Percentiles rank a stretch among this genome's conserved stretches.
These are phyloP conservation scores for Lasiosphaeria hispida DNA, from an alignment of 495 filamentous ascomycete genomes.

Conservation along the genomic window DNA sequence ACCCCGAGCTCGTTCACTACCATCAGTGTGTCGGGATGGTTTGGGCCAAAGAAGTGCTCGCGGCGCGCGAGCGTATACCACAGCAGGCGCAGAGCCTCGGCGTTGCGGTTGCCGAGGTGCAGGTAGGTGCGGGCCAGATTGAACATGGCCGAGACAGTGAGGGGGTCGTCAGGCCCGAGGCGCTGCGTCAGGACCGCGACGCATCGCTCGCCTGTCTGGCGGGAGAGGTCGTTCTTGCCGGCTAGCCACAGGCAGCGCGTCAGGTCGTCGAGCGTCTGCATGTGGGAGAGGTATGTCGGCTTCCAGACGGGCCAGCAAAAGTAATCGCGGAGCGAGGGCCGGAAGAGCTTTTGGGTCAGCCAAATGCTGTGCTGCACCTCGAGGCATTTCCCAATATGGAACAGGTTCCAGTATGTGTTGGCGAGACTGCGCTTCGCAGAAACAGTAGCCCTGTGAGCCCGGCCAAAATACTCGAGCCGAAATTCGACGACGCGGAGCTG, in stretches of 20 bases:
- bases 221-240: slow-evolving; percentile 6
- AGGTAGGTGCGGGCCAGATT: slow-evolving; percentile 6
- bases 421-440: slow-evolving; percentile 2
- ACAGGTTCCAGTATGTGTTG: slow-evolving; percentile 9
- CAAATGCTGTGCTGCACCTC: slow-evolving; percentile 5
- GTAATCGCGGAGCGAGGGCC: slow-evolving; percentile 6
- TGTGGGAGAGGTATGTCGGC: slow-evolving; percentile 5
- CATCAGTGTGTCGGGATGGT: slow-evolving; percentile 7
- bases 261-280: slow-evolving; percentile 9
- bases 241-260: slow-evolving; percentile 8
- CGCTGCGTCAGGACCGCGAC: slow-evolving; percentile 2
- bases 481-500: slow-evolving; percentile 8
- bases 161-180: slow-evolving; percentile 3
- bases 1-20: slow-evolving; percentile 4
- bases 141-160: slow-evolving; percentile 9
- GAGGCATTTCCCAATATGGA: not conserved
- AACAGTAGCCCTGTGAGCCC: not conserved
- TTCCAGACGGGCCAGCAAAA: slow-evolving; percentile 8
- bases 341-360: slow-evolving; percentile 7
- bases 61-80: not conserved
- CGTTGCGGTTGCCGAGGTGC: not conserved
- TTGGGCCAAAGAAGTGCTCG: slow-evolving; percentile 5
- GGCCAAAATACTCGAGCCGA: not conserved
- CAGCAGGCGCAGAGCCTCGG: slow-evolving; percentile 1
- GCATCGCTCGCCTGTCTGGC: slow-evolving; percentile 6